Base-by-base conservation (phyloP, 139 green algal species). In the Chlamydomonas schloesseri region DNA sequence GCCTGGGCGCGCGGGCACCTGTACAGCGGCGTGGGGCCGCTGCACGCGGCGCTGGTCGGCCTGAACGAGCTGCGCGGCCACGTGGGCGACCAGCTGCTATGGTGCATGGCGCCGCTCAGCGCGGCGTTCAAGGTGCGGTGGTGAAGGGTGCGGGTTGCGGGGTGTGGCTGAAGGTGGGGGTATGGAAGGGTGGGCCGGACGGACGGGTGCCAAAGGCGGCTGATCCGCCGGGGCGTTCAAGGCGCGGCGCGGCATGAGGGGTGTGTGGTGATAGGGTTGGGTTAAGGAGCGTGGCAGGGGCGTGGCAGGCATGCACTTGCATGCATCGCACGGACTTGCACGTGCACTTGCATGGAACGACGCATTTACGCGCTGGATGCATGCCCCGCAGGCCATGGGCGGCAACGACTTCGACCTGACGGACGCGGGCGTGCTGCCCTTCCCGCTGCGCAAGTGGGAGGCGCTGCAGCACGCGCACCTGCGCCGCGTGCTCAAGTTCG, bases 381-480 rank as follows among this genome's bases (percentile, higher is more conserved):
- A 50, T 50, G 42, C 55, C 55, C 55, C 55, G 20, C 70, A 87
- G 70, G 57, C 24, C 0, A 85, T 76, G 47, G 65, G 65, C n/a
- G 79, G 62, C 34, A 81, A 86, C 50, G 84, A 71, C 36, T 91
- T 78, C 77, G 81, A 78, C 76, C 84, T 88, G 10, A 34, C 26
- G 34, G 91, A 94, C 57, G 86, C 91, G 3, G 89, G 87, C 29
- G 71, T 81, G 17, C 82, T 83, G 17, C 91, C 87, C 37, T 91
- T 86, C 65, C 88, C 88, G 26, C 64, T 91, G 62, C 36, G 34
- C 37, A 87, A 83, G 23, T 87, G 93, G 47, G 87, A 92, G 71
- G 88, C 79, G 50, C 81, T 93, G 80, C 89, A 92, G 92, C 90
- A 89, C 73, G 91, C 89, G 71, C 91, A 93, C 70, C 71, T 93